These are phyloP conservation scores for Blastomyces emzantsi DNA, from an alignment of 2,329 filamentous ascomycete genomes.

Conservation along the genomic window DNA sequence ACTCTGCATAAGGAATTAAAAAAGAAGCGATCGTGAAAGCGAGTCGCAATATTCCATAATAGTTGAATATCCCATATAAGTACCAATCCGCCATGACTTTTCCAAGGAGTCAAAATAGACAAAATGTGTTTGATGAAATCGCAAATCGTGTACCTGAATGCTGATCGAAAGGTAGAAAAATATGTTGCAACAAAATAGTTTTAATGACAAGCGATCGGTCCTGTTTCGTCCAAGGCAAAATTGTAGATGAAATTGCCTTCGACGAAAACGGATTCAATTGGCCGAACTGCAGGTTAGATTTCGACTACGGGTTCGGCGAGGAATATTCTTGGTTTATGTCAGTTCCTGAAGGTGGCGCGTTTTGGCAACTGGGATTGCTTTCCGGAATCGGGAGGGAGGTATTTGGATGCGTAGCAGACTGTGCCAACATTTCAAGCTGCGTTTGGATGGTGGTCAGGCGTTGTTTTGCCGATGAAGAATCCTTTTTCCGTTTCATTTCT, in stretches of 20 bases:
- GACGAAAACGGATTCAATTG: background rate
- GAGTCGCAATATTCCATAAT: background rate
- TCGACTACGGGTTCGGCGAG: background rate
- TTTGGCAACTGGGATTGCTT: background rate
- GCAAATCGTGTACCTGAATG: conserved; percentile 1
- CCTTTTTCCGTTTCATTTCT: conserved; percentile 4
- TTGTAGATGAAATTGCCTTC: background rate
- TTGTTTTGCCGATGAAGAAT: background rate
- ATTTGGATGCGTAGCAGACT: background rate
- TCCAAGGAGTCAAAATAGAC: background rate
- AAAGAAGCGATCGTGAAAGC: background rate
- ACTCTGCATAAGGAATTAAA: background rate
- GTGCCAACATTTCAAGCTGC: background rate
- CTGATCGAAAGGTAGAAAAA: background rate
- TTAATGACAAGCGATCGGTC: background rate
- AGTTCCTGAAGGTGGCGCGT: background rate
- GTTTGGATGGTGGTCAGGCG: background rate
- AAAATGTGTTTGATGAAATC: background rate
- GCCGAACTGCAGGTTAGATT: background rate
- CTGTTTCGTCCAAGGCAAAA: too few species aligned
- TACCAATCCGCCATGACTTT: background rate
- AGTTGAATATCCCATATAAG: background rate
- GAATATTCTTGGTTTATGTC: background rate
- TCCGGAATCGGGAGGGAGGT: background rate
- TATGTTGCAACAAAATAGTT: background rate